Base-by-base conservation (phyloP, 2,329 filamentous ascomycete genomes). In the Lojkania enalia region DNA sequence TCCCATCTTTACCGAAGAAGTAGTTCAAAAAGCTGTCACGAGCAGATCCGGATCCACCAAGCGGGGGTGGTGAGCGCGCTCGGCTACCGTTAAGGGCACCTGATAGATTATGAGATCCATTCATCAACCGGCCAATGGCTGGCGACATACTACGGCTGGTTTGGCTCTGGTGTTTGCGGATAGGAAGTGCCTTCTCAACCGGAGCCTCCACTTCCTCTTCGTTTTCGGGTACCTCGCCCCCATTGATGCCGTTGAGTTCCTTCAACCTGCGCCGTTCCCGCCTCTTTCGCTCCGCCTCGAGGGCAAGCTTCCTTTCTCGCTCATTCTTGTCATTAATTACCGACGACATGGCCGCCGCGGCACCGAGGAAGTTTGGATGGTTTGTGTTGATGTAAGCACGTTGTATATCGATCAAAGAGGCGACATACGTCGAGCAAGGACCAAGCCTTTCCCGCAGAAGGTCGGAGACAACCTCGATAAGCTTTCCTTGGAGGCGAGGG, bases 381-480 rank as follows among this genome's bases (percentile, higher is more conserved):
- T 99, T 99, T 31, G 94, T 99, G 76, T 99, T 99, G 74, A 99
- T 97, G 72, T 99, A 99, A 15, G 94, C 94, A 56, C 94, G 83
- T 72, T 99, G 94, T 49, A 99, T 99, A 19, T 94, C 87, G 55
- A 99, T 99, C 51, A 99, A 79, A 30, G 92, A 97, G 71, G 96
- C 94, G 32, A 99, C 94, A 58, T 99, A 99, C 40, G 74, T 80
- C 2, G 92, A 95, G 44, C 88, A 85, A 9, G 94, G 94, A 2
- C 94, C 94, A 4, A 99, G 79, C 48, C 92, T 83, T 74, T 99
- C 94, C 42, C 94, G 85, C 39, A 99, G 79, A 33, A 99, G 83
- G 67, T 99, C 94, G 5, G 94, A 97, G 2, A 99, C 94, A 14
- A 96, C 92, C 72, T 99, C 94, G 52, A 99, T 99, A 32, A 99